Evolutionary conservation across 177 flowering plant genomes (phyloP).

Genomic region (Tripterygium wilfordii): DNA sequence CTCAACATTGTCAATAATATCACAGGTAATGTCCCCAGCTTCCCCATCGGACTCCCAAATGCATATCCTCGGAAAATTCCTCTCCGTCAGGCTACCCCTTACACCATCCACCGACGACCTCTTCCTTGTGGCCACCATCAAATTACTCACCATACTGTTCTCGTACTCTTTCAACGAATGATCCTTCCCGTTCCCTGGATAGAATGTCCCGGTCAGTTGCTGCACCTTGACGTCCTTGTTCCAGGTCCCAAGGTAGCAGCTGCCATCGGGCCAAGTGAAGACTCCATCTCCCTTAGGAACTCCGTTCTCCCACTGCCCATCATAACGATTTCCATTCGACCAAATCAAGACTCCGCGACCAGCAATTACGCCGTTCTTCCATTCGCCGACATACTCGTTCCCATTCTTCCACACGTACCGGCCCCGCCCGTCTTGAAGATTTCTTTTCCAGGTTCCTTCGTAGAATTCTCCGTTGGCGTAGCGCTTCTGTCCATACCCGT

Average conservation of each 20-base stretch:
- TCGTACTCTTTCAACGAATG: slow-evolving; percentile 13
- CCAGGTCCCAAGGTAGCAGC: slow-evolving; percentile 62
- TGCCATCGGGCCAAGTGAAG: slow-evolving; percentile 72
- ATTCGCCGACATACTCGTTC: slow-evolving; percentile 79
- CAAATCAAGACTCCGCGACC: slow-evolving; percentile 70
- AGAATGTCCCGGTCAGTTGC: slow-evolving; percentile 47
- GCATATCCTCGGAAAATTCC: slow-evolving; percentile 70
- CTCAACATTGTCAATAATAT: slow-evolving; percentile 76
- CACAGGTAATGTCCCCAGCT: slow-evolving; percentile 88
- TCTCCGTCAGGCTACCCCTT: slow-evolving; percentile 44
- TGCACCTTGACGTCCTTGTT: slow-evolving; percentile 29
- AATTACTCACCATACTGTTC: slow-evolving; percentile 6
- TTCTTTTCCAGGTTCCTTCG: slow-evolving; percentile 69
- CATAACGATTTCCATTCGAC: slow-evolving; percentile 73
- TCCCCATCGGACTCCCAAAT: slow-evolving; percentile 88
- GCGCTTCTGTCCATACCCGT: slow-evolving; percentile 73
- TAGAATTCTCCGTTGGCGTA: slow-evolving; percentile 88
- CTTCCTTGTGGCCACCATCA: slow-evolving; percentile 37
- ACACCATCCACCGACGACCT: slow-evolving; percentile 62
- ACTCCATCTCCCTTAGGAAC: slow-evolving; percentile 69
- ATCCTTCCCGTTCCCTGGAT: slow-evolving; percentile 24
- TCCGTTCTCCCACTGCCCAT: slow-evolving; percentile 88
- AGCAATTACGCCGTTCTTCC: slow-evolving; percentile 76
- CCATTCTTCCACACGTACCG: slow-evolving; percentile 87
- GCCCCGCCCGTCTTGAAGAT: slow-evolving; percentile 82